These are phyloP conservation scores for Pseudocercospora crystallina DNA, from an alignment of 2,329 filamentous ascomycete genomes.

Conservation along the genomic window DNA sequence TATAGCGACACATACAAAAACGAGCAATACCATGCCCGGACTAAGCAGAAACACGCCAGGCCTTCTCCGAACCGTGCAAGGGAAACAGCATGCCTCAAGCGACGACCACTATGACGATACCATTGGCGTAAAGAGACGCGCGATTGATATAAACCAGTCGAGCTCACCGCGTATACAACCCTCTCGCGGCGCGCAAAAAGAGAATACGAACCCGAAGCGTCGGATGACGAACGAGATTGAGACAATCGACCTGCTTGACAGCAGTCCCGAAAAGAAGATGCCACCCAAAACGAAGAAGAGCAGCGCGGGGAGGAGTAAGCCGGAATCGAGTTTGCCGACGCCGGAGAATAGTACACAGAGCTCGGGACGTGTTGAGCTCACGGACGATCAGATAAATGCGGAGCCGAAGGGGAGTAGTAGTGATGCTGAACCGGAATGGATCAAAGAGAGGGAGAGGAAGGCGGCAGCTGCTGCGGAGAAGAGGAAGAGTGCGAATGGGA, in stretches of 20 bases:
- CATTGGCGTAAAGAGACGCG: neutral
- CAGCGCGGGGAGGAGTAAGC: neutral
- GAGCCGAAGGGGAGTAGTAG: slow-evolving; percentile 9
- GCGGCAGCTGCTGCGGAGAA: neutral
- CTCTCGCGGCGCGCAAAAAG: too few relatives aligned
- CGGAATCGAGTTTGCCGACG: slow-evolving; percentile 5
- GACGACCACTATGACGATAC: slow-evolving; percentile 38
- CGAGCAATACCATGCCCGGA: neutral
- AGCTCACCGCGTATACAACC: too few relatives aligned
- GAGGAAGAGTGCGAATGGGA: neutral
- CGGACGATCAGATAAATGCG: too few relatives aligned
- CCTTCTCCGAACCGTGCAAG: slow-evolving; percentile 35
- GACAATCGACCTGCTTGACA: neutral
- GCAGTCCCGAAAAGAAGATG: neutral
- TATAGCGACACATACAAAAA: neutral
- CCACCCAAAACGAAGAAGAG: slow-evolving; percentile 3
- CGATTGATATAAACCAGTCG: neutral
- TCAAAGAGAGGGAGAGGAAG: neutral
- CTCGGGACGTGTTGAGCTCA: neutral
- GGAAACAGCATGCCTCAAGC: slow-evolving; percentile 37
- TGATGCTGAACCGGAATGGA: neutral
- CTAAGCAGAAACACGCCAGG: slow-evolving; percentile 7
- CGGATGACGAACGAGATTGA: neutral
- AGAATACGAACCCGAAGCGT: too few relatives aligned
- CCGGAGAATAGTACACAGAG: slow-evolving; percentile 2